Evolutionary conservation across 2,329 filamentous ascomycete genomes (phyloP).

Genomic region (Fusarium sp.): DNA sequence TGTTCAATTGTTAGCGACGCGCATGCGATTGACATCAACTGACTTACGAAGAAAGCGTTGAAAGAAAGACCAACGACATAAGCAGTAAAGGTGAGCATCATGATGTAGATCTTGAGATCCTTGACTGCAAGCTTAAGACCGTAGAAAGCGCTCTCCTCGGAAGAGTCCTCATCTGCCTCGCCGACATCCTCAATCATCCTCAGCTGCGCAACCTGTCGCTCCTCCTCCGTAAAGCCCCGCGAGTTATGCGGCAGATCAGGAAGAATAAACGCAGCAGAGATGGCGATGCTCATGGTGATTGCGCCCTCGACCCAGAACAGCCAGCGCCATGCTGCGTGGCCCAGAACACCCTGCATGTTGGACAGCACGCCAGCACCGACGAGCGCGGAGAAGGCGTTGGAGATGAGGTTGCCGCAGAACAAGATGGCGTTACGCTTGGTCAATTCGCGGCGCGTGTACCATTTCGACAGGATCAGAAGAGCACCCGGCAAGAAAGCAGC

Average conservation of each 20-base stretch:
- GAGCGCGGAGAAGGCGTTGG: slow-evolving; percentile 67
- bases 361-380: slow-evolving; percentile 67
- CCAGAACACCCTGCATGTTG: slow-evolving; percentile 64
- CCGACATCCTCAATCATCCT: slow-evolving; percentile 67
- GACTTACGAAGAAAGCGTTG: slow-evolving; percentile 62
- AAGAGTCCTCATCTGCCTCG: slow-evolving; percentile 62
- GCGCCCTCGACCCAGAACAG: slow-evolving; percentile 68
- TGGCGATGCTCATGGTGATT: slow-evolving; percentile 59
- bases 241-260: slow-evolving; percentile 66
- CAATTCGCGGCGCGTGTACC: slow-evolving; percentile 70
- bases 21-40: neutral
- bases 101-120: slow-evolving; percentile 69
- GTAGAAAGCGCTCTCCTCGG: slow-evolving; percentile 59
- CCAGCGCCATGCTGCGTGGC: slow-evolving; percentile 68
- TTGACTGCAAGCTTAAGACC: slow-evolving; percentile 68
- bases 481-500: slow-evolving; percentile 72
- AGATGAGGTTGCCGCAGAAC: slow-evolving; percentile 68
- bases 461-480: slow-evolving; percentile 70
- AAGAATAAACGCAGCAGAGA: slow-evolving; percentile 58
- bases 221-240: slow-evolving; percentile 67
- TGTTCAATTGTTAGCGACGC: neutral
- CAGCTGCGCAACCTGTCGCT: slow-evolving; percentile 63
- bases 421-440: slow-evolving; percentile 64
- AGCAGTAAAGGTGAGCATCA: slow-evolving; percentile 69
- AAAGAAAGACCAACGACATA: slow-evolving; percentile 68